phyloP scores from a whole-genome alignment of 2,329 filamentous ascomycete species.

The Paraconiothyrium brasiliense region DNA sequence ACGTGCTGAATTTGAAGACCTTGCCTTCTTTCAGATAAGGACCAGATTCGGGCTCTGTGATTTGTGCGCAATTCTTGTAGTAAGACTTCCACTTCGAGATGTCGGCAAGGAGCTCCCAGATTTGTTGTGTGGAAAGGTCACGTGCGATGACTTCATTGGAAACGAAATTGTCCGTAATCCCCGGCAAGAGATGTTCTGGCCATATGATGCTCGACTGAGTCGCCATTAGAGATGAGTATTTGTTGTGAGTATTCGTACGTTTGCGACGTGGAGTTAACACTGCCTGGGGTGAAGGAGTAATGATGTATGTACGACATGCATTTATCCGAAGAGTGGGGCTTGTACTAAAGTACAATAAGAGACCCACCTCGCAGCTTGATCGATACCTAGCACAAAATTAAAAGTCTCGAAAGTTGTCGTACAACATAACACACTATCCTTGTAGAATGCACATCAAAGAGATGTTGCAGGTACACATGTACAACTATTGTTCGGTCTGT shows the following conservation, averaged over 20 bases:
- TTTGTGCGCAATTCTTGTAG: slow-evolving; percentile 44
- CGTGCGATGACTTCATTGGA: slow-evolving; percentile 46
- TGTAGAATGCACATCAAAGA: background rate
- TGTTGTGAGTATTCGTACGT: background rate
- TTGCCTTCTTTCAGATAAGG: slow-evolving; percentile 35
- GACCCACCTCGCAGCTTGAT: background rate
- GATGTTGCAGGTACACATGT: background rate
- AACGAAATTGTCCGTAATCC: slow-evolving; percentile 50
- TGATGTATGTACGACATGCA: background rate
- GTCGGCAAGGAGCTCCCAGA: slow-evolving; percentile 46
- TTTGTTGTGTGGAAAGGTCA: slow-evolving; percentile 35
- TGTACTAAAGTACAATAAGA: background rate
- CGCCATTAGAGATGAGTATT: background rate
- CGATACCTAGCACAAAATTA: background rate
- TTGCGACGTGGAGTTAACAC: background rate
- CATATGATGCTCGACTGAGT: slow-evolving; percentile 42
- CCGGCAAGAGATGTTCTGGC: slow-evolving; percentile 44
- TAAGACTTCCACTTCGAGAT: slow-evolving; percentile 46
- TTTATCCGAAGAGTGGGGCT: background rate
- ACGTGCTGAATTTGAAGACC: slow-evolving; percentile 48
- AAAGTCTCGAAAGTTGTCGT: background rate
- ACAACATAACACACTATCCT: background rate
- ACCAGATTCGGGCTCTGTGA: slow-evolving; percentile 38
- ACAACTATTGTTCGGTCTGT: background rate
- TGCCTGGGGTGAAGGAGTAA: background rate